Evolutionary conservation across 2,329 filamentous ascomycete genomes (phyloP), one percentile per base, ranked within the genome.

Genomic region (Xylaria sp.): DNA sequence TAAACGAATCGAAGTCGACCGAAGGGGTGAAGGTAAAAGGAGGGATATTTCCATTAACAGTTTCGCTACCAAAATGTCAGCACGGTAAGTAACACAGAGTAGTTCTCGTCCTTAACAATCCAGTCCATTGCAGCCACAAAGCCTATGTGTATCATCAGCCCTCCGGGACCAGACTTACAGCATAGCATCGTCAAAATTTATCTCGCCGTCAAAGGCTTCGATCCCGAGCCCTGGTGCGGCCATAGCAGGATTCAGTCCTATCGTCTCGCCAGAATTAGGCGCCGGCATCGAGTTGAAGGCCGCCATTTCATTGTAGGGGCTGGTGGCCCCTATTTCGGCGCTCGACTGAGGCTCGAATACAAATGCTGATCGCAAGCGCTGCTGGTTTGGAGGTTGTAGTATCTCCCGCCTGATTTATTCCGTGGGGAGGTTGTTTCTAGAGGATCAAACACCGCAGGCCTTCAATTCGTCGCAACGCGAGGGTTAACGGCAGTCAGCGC

Each of bases 1-100:
- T 85, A 73, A 89, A 88, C 72, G 83, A 81, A 62, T 89, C 87
- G 73, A 90, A 86, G 72, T 90, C 88, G 81, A 90, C 90, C 4
- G 84, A 82, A 2, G 87, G 85, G 2, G 86, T 87, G 68, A 90
- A 90, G 3, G 87, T 85, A 48, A 87, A 76, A 5, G 80, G 75
- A 50, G 82, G 79, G 18, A 86, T 75, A 61, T 72, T 76, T 44
- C 81, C 78, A 71, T 83, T 82, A 66, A 85, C 83, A 66, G 80
- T 81, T 69, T 84, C 81, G 66, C 82, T 85, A 71, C 25, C 63
- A 54, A 25, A 55, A 51, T 71, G 61, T 77, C 71, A 76, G 75
- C 48, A 70, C 68, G 50, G 13, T 46, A 59, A 46, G 52, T 68
- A 63, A 58, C 28, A 69, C 41, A 63, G 18, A 58, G 15, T n/a